phyloP scores from a whole-genome alignment of 257 asterid genomes.

The Solanum arcanum region DNA sequence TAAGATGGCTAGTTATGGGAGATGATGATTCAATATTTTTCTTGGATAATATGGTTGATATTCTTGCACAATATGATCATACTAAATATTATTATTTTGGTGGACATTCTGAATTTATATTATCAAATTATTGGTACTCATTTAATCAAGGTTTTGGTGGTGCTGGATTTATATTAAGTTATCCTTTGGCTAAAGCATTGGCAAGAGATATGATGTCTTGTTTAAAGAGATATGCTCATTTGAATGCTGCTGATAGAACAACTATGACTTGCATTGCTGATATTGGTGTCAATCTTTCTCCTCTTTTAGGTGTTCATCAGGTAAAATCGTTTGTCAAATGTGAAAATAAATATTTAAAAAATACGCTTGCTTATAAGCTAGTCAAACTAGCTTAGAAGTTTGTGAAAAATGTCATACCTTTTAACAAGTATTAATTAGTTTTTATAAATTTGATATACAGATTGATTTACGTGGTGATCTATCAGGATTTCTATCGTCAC shows the following conservation, averaged over 20 bases:
- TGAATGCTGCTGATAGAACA: slow-evolving; percentile 38
- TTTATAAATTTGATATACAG: slow-evolving; percentile 5
- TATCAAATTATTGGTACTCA: slow-evolving; percentile 35
- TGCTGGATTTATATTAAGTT: slow-evolving; percentile 52
- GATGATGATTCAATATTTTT: slow-evolving; percentile 68
- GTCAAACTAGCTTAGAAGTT: not conserved
- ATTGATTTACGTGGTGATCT: slow-evolving; percentile 45
- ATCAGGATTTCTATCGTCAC: slow-evolving; percentile 45
- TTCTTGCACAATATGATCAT: slow-evolving; percentile 34
- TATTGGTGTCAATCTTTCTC: slow-evolving; percentile 44
- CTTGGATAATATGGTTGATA: slow-evolving; percentile 45
- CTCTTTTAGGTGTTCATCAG: slow-evolving; percentile 52
- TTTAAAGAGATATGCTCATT: slow-evolving; percentile 24
- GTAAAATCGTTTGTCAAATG: not conserved
- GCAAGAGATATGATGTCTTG: slow-evolving; percentile 35
- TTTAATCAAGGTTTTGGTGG: slow-evolving; percentile 67
- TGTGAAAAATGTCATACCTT: not conserved
- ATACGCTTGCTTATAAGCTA: fast-evolving
- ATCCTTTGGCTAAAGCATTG: slow-evolving; percentile 43
- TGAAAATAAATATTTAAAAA: no score
- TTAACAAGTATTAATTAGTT: not conserved
- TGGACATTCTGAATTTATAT: slow-evolving; percentile 30
- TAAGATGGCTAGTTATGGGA: slow-evolving; percentile 66
- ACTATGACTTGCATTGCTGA: slow-evolving; percentile 47
- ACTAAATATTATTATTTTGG: slow-evolving; percentile 38